These are phyloP conservation scores for Filosporella fistucella DNA, from an alignment of 495 filamentous ascomycete genomes.

Conservation along the genomic window DNA sequence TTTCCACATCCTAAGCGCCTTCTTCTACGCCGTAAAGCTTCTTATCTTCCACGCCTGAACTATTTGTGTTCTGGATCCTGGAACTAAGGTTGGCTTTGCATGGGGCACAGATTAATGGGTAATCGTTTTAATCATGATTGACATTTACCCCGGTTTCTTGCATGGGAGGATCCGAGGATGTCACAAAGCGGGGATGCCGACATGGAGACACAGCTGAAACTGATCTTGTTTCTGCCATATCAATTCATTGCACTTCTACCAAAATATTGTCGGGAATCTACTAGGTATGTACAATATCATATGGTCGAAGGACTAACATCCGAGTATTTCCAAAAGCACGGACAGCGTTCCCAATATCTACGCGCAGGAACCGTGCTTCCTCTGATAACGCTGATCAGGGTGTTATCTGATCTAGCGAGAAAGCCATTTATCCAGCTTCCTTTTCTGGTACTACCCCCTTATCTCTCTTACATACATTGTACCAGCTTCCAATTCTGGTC, in stretches of 20 bases:
- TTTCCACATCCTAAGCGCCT: neutral
- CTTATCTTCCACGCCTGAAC: neutral
- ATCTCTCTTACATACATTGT: neutral
- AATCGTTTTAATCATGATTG: neutral
- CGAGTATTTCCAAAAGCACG: too few relatives aligned
- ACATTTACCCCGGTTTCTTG: neutral
- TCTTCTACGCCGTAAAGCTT: neutral
- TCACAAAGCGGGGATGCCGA: neutral
- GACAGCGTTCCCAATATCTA: too few relatives aligned
- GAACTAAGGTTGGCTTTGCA: neutral
- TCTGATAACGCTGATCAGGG: too few relatives aligned
- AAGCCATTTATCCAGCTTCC: neutral
- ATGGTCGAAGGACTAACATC: too few relatives aligned
- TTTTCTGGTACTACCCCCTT: neutral
- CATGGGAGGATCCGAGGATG: neutral
- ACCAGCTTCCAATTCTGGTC: neutral
- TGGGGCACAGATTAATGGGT: neutral
- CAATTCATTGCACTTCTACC: too few relatives aligned
- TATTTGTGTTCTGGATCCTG: neutral
- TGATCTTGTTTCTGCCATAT: too few relatives aligned
- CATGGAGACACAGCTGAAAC: neutral
- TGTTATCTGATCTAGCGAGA: too few relatives aligned
- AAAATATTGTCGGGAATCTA: too few relatives aligned
- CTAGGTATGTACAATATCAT: too few relatives aligned
- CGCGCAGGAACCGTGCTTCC: too few relatives aligned